Evolutionary conservation across 805 yeast species (phyloP).

Genomic region (Metschnikowia peoriensis): DNA sequence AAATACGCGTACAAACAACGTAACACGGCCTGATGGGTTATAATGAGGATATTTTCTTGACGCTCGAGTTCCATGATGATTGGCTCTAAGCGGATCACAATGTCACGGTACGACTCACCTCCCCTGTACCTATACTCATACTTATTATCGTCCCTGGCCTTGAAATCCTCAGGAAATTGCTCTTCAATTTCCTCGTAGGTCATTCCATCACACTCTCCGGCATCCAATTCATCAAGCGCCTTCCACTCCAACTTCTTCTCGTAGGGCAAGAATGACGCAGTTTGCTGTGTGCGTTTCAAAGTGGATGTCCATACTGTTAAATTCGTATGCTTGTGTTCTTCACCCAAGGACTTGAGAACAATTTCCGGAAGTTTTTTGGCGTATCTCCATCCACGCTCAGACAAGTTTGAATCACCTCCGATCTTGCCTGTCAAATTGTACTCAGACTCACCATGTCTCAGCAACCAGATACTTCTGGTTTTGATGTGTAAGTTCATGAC

Average conservation of each 20-base stretch:
- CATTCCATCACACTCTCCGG: slow-evolving; percentile 96
- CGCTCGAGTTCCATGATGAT: slow-evolving; percentile 98
- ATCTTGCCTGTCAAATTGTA: slow-evolving; percentile 91
- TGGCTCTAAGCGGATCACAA: slow-evolving; percentile 92
- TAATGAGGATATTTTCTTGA: slow-evolving; percentile 91
- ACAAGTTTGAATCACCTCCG: slow-evolving; percentile 89
- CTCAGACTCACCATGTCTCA: slow-evolving; percentile 93
- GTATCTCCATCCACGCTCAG: slow-evolving; percentile 81
- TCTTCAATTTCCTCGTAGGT: slow-evolving; percentile 91
- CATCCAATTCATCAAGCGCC: slow-evolving; percentile 94
- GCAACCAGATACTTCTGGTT: slow-evolving; percentile 89
- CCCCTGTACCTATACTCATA: slow-evolving; percentile 95
- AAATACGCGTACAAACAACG: slow-evolving; percentile 96
- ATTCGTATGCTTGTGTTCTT: slow-evolving; percentile 47
- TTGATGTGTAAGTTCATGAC: slow-evolving; percentile 94
- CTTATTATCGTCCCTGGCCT: slow-evolving; percentile 92
- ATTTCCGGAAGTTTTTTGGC: slow-evolving; percentile 78
- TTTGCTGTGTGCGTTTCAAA: slow-evolving; percentile 85
- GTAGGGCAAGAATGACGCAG: slow-evolving; percentile 79
- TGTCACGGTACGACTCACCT: slow-evolving; percentile 96
- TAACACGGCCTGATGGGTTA: slow-evolving; percentile 96
- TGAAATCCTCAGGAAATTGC: slow-evolving; percentile 88
- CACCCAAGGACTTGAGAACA: slow-evolving; percentile 63
- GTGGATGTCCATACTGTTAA: slow-evolving; percentile 97
- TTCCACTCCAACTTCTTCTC: slow-evolving; percentile 85